Evolutionary conservation across 108 stramenopile species (phyloP).

Genomic region (Cyclotella choctawhatcheeana): DNA sequence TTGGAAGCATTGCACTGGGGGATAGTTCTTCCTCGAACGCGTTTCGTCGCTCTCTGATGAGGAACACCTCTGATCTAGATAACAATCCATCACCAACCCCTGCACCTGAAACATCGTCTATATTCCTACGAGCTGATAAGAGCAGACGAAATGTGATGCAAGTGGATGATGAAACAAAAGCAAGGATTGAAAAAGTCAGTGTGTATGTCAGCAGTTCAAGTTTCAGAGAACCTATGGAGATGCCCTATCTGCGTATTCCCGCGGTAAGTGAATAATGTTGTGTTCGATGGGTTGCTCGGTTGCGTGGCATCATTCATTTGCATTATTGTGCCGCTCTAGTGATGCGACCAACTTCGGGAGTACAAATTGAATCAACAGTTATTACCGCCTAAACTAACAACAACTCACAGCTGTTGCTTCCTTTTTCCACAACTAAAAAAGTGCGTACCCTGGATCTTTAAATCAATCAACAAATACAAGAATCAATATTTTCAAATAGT

Average conservation of each 20-base stretch:
- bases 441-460: constrained; percentile 16
- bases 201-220: neutral
- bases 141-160: constrained; percentile 1
- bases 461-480: constrained; percentile 8
- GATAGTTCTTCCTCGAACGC: no score
- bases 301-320: neutral
- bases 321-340: no score
- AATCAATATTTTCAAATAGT: constrained; percentile 20
- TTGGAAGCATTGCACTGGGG: neutral
- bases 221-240: constrained; percentile 16
- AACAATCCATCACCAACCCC: no score
- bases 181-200: constrained; percentile 14
- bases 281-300: neutral
- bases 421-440: neutral
- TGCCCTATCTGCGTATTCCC: constrained; percentile 12
- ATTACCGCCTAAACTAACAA: no score
- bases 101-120: neutral
- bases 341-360: no score
- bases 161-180: constrained; percentile 11
- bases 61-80: no score
- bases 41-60: no score
- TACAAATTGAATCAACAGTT: no score
- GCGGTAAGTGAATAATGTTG: constrained; percentile 1
- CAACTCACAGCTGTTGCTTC: neutral
- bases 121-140: constrained; percentile 2